phyloP scores from a whole-genome alignment of 2,329 filamentous ascomycete genomes.

The Cordyceps militaris region DNA sequence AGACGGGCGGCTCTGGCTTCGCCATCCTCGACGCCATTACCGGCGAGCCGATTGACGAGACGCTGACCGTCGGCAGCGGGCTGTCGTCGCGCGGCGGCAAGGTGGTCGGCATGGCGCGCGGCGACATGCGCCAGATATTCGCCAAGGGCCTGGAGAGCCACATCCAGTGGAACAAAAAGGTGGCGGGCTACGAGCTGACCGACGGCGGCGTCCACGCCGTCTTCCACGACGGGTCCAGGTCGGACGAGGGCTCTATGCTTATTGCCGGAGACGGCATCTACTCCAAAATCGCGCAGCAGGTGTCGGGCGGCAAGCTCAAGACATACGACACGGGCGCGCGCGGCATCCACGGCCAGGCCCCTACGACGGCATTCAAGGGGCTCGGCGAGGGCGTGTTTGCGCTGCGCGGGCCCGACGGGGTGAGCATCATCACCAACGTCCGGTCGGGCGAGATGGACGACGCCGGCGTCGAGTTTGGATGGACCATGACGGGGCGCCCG shows the following conservation, averaged over 20 bases:
- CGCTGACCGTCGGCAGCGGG: not conserved
- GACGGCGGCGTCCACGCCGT: conserved; percentile 44
- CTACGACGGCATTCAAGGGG: conserved; percentile 51
- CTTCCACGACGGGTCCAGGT: conserved; percentile 54
- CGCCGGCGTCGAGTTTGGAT: conserved; percentile 50
- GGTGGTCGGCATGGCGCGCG: conserved; percentile 53
- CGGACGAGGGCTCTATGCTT: conserved; percentile 50
- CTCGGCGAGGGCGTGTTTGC: conserved; percentile 58
- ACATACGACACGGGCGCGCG: conserved; percentile 57
- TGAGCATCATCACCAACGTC: conserved; percentile 58
- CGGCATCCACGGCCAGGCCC: conserved; percentile 60
- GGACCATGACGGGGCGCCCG: conserved; percentile 54
- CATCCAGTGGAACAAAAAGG: conserved; percentile 49
- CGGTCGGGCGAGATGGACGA: conserved; percentile 53
- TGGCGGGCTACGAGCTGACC: conserved; percentile 52
- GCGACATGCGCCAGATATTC: conserved; percentile 56
- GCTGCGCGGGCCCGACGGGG: conserved; percentile 34
- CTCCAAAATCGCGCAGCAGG: conserved; percentile 52
- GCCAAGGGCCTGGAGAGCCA: conserved; percentile 46
- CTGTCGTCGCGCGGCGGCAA: conserved; percentile 49
- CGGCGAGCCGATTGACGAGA: not conserved
- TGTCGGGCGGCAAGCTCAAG: conserved; percentile 50
- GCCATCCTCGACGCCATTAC: conserved; percentile 45
- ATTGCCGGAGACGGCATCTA: conserved; percentile 57
- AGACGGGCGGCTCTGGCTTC: conserved; percentile 51